phyloP scores from a whole-genome alignment of 805 yeast species.

The Kodamaea fukazawae region DNA sequence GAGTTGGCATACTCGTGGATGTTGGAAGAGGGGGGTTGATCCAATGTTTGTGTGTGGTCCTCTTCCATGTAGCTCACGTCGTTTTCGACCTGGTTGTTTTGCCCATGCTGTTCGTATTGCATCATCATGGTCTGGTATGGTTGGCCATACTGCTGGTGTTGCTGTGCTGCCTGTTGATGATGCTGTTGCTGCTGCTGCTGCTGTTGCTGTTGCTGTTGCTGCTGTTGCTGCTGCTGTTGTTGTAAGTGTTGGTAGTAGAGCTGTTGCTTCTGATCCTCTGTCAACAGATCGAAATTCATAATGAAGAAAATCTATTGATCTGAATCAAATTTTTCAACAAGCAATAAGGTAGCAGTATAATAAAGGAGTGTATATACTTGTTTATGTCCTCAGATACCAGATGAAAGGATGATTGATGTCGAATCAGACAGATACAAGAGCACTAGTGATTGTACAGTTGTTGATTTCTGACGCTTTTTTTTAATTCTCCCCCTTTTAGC shows the following conservation, averaged over 20 bases:
- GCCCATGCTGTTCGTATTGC: constrained; percentile 10
- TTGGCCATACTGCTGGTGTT: constrained; percentile 8
- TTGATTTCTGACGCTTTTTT: too few species aligned
- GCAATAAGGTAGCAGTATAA: too few species aligned
- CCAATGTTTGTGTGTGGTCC: constrained; percentile 27
- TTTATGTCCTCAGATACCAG: too few species aligned
- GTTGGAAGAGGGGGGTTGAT: constrained; percentile 10
- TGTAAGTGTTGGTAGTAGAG: constrained; percentile 26
- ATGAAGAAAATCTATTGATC: not conserved
- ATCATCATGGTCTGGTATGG: constrained; percentile 9
- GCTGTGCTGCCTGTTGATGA: constrained; percentile 7
- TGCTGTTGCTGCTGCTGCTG: constrained; percentile 14
- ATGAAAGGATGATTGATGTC: too few species aligned
- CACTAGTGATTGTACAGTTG: too few species aligned
- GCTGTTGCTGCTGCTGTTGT: constrained; percentile 16
- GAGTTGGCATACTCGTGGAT: constrained; percentile 10
- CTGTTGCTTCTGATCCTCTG: constrained; percentile 31
- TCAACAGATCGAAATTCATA: constrained; percentile 30
- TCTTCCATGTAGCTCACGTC: constrained; percentile 42
- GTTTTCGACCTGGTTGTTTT: constrained; percentile 13
- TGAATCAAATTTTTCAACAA: too few species aligned
- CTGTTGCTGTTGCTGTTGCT: constrained; percentile 15
- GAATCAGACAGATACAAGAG: too few species aligned
- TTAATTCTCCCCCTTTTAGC: too few species aligned
- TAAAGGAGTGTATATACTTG: too few species aligned